Base-by-base conservation (phyloP, 768 basidiomycete species). In the Podaxis mareebaensis region DNA sequence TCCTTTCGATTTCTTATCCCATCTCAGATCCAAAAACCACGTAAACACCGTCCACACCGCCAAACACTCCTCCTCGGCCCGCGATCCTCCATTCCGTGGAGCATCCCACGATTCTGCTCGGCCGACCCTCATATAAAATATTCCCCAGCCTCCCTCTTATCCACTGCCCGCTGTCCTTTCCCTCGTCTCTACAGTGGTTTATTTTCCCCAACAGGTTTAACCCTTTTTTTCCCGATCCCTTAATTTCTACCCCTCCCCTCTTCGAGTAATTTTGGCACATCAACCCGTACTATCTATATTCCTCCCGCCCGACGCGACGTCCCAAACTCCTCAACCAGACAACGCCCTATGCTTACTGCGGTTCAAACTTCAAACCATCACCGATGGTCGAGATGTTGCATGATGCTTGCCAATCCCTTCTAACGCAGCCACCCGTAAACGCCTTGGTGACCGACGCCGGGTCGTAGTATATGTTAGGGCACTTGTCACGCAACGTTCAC, bases 1-100 rank as follows among this genome's bases (percentile, higher is more conserved):
- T 44, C 24, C 13, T 38, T 33, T 28, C 51, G 46, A 53, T 61
- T 61, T 61, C 53, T 62, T 62, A 62, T 62, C 53, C 53, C 61
- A 62, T 62, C 61, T 62, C 39, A 62, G 61, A 62, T 62, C 61
- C 53, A 53, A 46, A 46, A 22, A 12, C 53, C 60, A 61, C 53
- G 61, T 61, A 61, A 61, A 54, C 60, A 33, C 60, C 60, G 60
- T 61, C 60, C 53, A 61, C 60, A 62, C 61, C 28, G 42, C 61
- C 61, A 62, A 62, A 62, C 61, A 62, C 53, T n/a, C 59, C 33
- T 36, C 54, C 54, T 54, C 61, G 61, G 61, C 53, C 53, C 53
- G 53, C 30, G 13, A 59, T 6, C 49, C 22, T 51, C 49, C 49
- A 51, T 51, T 51, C 49, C 49, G 26, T 51, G 49, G 49, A 51